Evolutionary conservation across 441 rosid species (phyloP), one percentile per base, ranked within the genome.

Genomic region (Adansonia madagascariensis): DNA sequence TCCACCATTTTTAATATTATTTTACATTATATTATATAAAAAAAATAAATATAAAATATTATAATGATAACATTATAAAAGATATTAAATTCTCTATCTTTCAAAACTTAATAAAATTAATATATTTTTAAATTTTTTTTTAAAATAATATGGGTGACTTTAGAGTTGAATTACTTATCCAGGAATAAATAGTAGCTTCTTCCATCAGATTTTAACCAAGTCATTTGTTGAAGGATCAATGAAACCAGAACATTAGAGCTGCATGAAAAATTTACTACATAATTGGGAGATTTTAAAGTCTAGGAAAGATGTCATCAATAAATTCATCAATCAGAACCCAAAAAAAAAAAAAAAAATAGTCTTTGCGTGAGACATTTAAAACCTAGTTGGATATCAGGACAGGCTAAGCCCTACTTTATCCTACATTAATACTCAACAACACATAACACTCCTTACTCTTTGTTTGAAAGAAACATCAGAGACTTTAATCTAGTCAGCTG

Each of bases 371-470:
- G 60, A 59, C 31, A 59, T 4, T 75, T 47, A 75, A 52, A 73
- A 73, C 56, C 81, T 81, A 74, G 67, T 61, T 24, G 70, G 20
- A 77, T 17, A 20, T 57, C 61, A 52, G 71, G 55, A 50, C 31
- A 20, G 17, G 67, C 50, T 67, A 67, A 46, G 31, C 9, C 72
- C 80, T 79, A 73, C 68, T 39, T 65, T 60, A 61, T 76, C 80
- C 78, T 79, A 64, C 20, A 46, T 1, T 62, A 69, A 53, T 53
- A 69, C 41, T 67, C 64, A 46, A 63, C 24, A 75, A 81, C 71
- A 31, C 46, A 70, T 22, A 24, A 41, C 27, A 59, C 57, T 12
- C 74, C 1, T 4, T 59, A 49, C 67, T 53, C 73, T 31, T 18
- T 24, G 68, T 14, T 14, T 27, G 39, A 67, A 75, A 63, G 56